These are phyloP conservation scores for Sistotremastrum suecicum DNA, from an alignment of 768 basidiomycete species.

Conservation along the genomic window DNA sequence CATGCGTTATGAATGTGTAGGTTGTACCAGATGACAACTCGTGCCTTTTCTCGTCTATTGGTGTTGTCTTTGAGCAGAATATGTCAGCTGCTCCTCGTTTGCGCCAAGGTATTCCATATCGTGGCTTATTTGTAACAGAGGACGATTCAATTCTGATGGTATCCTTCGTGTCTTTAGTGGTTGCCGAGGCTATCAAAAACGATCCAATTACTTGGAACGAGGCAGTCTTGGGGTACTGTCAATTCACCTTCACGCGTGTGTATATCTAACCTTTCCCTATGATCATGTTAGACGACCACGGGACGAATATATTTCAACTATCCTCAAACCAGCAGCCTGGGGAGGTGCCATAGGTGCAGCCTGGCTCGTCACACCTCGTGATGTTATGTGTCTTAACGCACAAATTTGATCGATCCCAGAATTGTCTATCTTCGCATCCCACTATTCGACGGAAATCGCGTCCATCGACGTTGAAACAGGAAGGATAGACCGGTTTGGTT, in stretches of 20 bases:
- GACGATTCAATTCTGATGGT: constrained; percentile 10
- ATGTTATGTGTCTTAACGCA: background rate
- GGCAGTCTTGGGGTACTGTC: constrained; percentile 66
- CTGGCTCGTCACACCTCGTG: background rate
- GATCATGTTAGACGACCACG: constrained; percentile 28
- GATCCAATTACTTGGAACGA: constrained; percentile 68
- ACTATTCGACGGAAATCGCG: constrained; percentile 76
- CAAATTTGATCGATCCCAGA: constrained; percentile 12
- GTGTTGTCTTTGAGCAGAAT: constrained; percentile 74
- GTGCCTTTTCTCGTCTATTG: constrained; percentile 82
- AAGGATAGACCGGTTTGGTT: constrained; percentile 66
- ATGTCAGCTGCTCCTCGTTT: constrained; percentile 55
- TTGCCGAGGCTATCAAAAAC: constrained; percentile 64
- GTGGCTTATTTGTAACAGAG: background rate
- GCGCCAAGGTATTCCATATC: constrained; percentile 42
- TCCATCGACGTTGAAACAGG: constrained; percentile 90
- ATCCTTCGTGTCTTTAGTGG: constrained; percentile 26
- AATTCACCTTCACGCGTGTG: background rate
- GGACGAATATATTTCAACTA: constrained; percentile 69
- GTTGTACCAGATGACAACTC: constrained; percentile 97
- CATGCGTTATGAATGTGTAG: constrained; percentile 20
- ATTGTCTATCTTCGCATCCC: constrained; percentile 66
- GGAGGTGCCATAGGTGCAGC: constrained; percentile 79
- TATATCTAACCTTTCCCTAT: background rate
- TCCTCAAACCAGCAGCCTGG: constrained; percentile 72